phyloP scores from a whole-genome alignment of 495 filamentous ascomycete species.

The Pseudotulostoma volvatum region DNA sequence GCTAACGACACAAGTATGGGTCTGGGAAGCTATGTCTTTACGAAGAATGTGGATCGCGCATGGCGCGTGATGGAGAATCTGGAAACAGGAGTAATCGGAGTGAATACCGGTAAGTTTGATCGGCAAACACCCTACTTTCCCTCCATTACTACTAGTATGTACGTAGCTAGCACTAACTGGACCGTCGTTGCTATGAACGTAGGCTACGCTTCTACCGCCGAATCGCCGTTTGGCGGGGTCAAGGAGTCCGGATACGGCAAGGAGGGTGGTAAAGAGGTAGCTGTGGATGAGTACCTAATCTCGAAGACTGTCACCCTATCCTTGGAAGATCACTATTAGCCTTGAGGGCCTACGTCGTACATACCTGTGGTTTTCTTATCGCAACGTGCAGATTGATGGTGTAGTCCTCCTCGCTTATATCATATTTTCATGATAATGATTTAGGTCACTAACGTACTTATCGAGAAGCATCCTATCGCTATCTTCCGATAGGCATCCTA shows the following conservation, averaged over 20 bases:
- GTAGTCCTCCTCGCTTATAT: too few relatives aligned
- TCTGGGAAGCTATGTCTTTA: constrained; percentile 55
- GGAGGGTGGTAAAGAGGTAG: constrained; percentile 57
- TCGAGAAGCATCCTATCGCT: too few relatives aligned
- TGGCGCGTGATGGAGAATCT: constrained; percentile 60
- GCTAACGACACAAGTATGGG: constrained; percentile 59
- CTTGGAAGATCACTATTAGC: constrained; percentile 42
- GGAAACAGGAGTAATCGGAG: constrained; percentile 61
- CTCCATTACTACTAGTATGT: too few relatives aligned
- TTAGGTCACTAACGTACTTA: too few relatives aligned
- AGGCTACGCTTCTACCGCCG: constrained; percentile 50
- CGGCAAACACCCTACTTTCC: too few relatives aligned
- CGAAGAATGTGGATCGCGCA: constrained; percentile 53
- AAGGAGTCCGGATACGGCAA: constrained; percentile 67
- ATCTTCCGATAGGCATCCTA: too few relatives aligned
- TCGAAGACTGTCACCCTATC: constrained; percentile 57
- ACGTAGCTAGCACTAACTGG: too few relatives aligned
- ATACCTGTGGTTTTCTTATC: too few relatives aligned
- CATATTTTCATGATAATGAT: too few relatives aligned
- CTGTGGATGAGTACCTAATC: constrained; percentile 51
- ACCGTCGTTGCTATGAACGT: too few relatives aligned
- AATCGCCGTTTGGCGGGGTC: constrained; percentile 60
- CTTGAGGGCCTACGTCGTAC: too few relatives aligned
- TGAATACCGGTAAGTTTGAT: constrained; percentile 48
- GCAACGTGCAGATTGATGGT: too few relatives aligned